Evolutionary conservation across 768 basidiomycete genomes (phyloP), one percentile per base, ranked within the genome.

Genomic region (Pulveroboletus sp.): DNA sequence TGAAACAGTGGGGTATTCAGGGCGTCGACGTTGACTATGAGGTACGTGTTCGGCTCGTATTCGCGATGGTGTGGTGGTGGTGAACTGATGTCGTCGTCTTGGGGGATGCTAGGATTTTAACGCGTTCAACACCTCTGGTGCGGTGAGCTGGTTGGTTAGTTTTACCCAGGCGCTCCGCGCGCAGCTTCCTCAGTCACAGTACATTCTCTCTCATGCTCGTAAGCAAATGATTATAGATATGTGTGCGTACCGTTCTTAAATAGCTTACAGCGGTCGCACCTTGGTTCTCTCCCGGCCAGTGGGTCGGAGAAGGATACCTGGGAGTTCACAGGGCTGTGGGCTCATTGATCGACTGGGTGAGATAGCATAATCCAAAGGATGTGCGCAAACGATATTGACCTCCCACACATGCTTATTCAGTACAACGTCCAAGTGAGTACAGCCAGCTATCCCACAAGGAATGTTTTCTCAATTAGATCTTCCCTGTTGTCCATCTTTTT

Each of bases 11-110:
- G 48, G 64, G 63, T 32, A 45, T 80, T 36, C 75, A 79, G 46
- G 79, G 79, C 35, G 73, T 79, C 6, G 79, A 81, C 43, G 65
- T 81, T 43, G 79, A 80, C 57, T 80, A 79, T 39, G 79, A 76
- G 53, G 71, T 69, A 36, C 6, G 15, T 37, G 1, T 6, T 37
- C 15, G n/a, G n/a, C 33, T 18, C 24, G 21, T 21, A 2, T 4
- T 28, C 3, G 8, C 14, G 15, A 2, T 28, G 2, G 33, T 35
- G 2, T 17, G 42, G 32, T 8, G n/a, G 15, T 26, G 0, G n/a
- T n/a, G n/a, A 24, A 11, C 17, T 47, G 10, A 45, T 24, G 35
- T 5, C 4, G 4, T 13, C 13, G n/a, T 0, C 15, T 31, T 40
- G 24, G 9, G 7, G 9, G 13, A 3, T 28, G 8, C 13, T 48